A percentile compares a stretch with the other conserved stretches of the same genome.
Conservation (phyloP, 2,329 filamentous ascomycete genomes). For the Colletotrichum paranaense region DNA sequence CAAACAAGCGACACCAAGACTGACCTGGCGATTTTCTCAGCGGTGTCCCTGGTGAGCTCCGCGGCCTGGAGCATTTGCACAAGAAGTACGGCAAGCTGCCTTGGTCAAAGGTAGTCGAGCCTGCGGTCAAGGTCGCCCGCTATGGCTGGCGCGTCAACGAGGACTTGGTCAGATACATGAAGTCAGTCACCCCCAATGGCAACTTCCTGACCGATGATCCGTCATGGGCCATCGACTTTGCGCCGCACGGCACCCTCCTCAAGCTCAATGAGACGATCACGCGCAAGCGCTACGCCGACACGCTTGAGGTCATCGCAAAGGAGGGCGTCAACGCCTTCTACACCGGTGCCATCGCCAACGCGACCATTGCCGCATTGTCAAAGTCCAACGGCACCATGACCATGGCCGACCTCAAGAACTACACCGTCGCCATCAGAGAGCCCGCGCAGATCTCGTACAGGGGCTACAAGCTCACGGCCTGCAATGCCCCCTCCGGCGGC, state of each 20-base stretch:
- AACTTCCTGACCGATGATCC: conserved; percentile 78
- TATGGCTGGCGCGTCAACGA: conserved; percentile 77
- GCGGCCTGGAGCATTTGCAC: conserved; percentile 81
- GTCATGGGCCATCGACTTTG: conserved; percentile 86
- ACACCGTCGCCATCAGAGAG: conserved; percentile 73
- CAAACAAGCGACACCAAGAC: background rate
- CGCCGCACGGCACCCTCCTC: conserved; percentile 76
- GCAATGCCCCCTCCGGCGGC: conserved; percentile 79
- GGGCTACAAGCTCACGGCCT: conserved; percentile 75
- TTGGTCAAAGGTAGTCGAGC: conserved; percentile 75
- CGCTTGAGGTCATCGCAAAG: conserved; percentile 76
- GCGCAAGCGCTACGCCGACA: conserved; percentile 78
- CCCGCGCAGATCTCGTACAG: conserved; percentile 73
- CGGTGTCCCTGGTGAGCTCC: conserved; percentile 76
- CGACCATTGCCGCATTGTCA: conserved; percentile 74
- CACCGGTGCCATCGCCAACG: conserved; percentile 73
- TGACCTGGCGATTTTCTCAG: conserved; percentile 44
- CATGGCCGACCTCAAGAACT: conserved; percentile 76
- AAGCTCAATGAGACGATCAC: conserved; percentile 80
- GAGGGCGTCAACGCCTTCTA: conserved; percentile 78
- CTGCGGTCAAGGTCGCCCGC: conserved; percentile 78
- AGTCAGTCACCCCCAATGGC: conserved; percentile 53
- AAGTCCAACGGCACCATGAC: conserved; percentile 81
- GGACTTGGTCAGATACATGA: conserved; percentile 79
- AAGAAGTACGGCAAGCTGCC: conserved; percentile 71